Conservation (phyloP, 331 rosid species). For the Malus hybrid region DNA sequence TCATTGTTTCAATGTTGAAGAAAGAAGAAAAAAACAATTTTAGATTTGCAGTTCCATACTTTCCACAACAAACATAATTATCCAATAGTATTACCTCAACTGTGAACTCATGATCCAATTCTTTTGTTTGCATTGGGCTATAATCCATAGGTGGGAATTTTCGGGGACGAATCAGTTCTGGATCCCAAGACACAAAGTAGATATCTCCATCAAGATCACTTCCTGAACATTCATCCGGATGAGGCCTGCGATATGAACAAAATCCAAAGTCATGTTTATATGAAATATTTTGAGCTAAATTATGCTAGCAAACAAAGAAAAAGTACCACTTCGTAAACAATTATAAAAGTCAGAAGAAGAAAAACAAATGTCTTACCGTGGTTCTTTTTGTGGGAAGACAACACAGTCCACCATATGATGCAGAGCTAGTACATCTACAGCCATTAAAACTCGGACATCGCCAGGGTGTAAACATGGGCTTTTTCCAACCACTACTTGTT, state of each 20-base stretch:
- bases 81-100: slow-evolving; percentile 46
- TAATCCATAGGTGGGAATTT: slow-evolving; percentile 64
- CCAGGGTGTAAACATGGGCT: slow-evolving; percentile 55
- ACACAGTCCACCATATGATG: slow-evolving; percentile 72
- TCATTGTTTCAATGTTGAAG: too few relatives aligned
- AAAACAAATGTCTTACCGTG: slow-evolving; percentile 18
- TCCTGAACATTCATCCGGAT: slow-evolving; percentile 89
- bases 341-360: background rate
- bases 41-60: too few relatives aligned
- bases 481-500: slow-evolving; percentile 39
- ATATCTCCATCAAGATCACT: slow-evolving; percentile 86
- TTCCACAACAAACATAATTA: too few relatives aligned
- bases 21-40: slow-evolving; percentile 18
- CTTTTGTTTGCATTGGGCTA: slow-evolving; percentile 21
- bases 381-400: slow-evolving; percentile 45
- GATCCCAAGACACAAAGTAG: slow-evolving; percentile 80
- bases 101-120: slow-evolving; percentile 46
- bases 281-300: background rate
- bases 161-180: slow-evolving; percentile 44
- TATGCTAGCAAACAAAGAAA: too few relatives aligned
- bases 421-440: slow-evolving; percentile 53
- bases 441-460: slow-evolving; percentile 43
- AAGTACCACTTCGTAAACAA: too few relatives aligned
- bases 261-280: background rate
- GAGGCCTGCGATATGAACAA: slow-evolving; percentile 49